Evolutionary conservation across 179 eudicot genomes (phyloP).

Genomic region (Corrigiola litoralis): DNA sequence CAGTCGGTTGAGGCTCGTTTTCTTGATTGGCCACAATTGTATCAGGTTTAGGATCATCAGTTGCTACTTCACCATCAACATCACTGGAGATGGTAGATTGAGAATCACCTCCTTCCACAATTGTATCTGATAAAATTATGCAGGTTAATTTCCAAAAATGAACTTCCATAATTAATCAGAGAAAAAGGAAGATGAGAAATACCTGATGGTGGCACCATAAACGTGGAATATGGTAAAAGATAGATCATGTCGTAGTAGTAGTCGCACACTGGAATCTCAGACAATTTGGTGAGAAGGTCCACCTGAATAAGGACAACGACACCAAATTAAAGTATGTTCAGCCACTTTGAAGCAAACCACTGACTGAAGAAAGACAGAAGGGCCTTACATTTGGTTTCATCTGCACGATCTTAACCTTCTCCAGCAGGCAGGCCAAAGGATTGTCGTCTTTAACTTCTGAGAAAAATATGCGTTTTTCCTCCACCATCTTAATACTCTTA

Average conservation of each 20-base stretch:
- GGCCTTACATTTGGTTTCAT: conserved; percentile 42
- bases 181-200: not conserved
- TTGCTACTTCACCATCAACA: conserved; percentile 13
- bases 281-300: conserved; percentile 24
- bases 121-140: conserved; percentile 25
- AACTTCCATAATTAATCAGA: not conserved
- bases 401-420: conserved; percentile 39
- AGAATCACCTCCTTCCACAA: conserved; percentile 34
- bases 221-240: conserved; percentile 35
- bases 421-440: conserved; percentile 61
- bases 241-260: conserved; percentile 52
- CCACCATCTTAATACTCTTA: conserved; percentile 15
- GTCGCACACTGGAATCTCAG: conserved; percentile 38
- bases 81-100: conserved; percentile 61
- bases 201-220: conserved; percentile 41
- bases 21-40: conserved; percentile 9
- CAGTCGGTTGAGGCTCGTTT: conserved; percentile 6
- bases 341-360: not conserved
- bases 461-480: conserved; percentile 49
- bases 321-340: too few relatives aligned
- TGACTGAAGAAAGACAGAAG: not conserved
- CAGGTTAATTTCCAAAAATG: not conserved
- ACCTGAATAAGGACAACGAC: conserved; percentile 27
- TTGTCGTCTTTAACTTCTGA: conserved; percentile 78
- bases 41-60: conserved; percentile 7